These are phyloP conservation scores for Aspergillus udagawae DNA, from an alignment of 2,329 filamentous ascomycete genomes.

Conservation along the genomic window DNA sequence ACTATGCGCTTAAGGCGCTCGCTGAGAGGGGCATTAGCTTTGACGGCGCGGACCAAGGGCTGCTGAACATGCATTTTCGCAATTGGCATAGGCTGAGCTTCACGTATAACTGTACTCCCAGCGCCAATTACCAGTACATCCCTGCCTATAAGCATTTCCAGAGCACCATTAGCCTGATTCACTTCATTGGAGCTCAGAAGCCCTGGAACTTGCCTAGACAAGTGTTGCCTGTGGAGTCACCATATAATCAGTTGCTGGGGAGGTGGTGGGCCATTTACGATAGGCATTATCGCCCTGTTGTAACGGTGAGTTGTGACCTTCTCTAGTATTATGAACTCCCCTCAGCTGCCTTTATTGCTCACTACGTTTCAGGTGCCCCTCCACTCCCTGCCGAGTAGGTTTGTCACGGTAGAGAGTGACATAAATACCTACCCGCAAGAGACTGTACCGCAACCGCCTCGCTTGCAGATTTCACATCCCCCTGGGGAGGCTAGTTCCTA, in stretches of 20 bases:
- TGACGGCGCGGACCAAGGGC: constrained; percentile 92
- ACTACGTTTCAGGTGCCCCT: background rate
- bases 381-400: background rate
- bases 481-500: background rate
- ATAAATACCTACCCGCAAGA: background rate
- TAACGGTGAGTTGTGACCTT: constrained; percentile 14
- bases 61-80: constrained; percentile 91
- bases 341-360: background rate
- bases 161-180: constrained; percentile 80
- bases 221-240: constrained; percentile 31
- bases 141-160: constrained; percentile 93
- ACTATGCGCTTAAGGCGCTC: constrained; percentile 77
- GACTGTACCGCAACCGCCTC: background rate
- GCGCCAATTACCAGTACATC: constrained; percentile 93
- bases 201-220: constrained; percentile 69
- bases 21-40: constrained; percentile 87
- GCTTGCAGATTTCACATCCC: background rate
- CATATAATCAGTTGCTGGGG: constrained; percentile 76
- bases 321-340: background rate
- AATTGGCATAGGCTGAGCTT: constrained; percentile 87
- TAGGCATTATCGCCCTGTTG: constrained; percentile 62
- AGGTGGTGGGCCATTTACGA: constrained; percentile 96
- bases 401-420: background rate
- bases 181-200: constrained; percentile 91
- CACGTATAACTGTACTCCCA: constrained; percentile 95